Base-by-base conservation (phyloP, 129 eudicot species). In the Calendula officinalis region DNA sequence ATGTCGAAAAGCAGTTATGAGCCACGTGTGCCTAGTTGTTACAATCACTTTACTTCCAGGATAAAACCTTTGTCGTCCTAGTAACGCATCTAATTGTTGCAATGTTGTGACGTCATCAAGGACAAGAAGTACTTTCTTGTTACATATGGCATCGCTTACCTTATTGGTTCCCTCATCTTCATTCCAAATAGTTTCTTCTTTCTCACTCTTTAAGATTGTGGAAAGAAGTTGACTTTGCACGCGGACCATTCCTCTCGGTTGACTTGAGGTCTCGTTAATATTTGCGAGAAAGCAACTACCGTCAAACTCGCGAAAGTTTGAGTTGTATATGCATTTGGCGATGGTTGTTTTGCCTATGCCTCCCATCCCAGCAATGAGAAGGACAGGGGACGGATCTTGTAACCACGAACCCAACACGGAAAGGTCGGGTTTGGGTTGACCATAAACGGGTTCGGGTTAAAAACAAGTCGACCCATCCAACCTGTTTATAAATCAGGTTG, bases 21-120 rank as follows among this genome's bases (percentile, higher is more conserved):
- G 34, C 22, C 56, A 33, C 32, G 8, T 34, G 38, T 44, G 14
- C 42, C 60, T 58, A 4, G 67, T 58, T 45, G 67, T 69, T 12
- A 69, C 47, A 32, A 69, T 69, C 38, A 69, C 66, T 45, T 69
- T 69, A 69, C 75, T 69, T 69, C 67, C 75, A 11, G 50, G 49
- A 59, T 10, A 4, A 57, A 69, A 47, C 30, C 1, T 10, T 58
- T 42, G 16, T 12, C 6, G 9, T 7, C 67, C 75, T 32, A 69
- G 8, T 11, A 69, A 50, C 0, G 50, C 3, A 9, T 3, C n/a
- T 46, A 69, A 12, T 22, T 69, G 67, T 36, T 36, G 14, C 1
- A 5, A 8, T 35, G 57, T 48, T 33, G 66, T 8, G 4, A 69
- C 27, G 34, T 69, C 75, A 46, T 69, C 75, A 13, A 69, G 67